These are phyloP conservation scores for Triadica sebifera DNA, from an alignment of 345 rosid genomes.

Conservation along the genomic window DNA sequence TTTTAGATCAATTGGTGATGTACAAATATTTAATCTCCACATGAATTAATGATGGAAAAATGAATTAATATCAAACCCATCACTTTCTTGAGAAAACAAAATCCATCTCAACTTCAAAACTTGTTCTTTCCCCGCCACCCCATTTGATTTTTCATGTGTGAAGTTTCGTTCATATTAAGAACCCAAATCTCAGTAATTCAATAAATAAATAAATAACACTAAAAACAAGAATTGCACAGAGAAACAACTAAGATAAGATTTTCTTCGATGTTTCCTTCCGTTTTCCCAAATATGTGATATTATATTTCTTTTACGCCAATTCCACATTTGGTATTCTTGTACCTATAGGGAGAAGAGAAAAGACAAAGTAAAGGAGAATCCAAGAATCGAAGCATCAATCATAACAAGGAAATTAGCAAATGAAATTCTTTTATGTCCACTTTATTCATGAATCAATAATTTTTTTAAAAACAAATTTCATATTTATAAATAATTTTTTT, in stretches of 20 bases:
- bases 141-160: not conserved
- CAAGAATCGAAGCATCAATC: not conserved
- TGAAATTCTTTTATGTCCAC: too few species aligned
- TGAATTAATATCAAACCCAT: not conserved
- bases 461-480: too few species aligned
- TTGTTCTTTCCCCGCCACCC: not conserved
- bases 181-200: not conserved
- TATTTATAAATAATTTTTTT: too few species aligned
- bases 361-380: constrained; percentile 2
- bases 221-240: not conserved
- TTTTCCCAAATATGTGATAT: too few species aligned
- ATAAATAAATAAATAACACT: too few species aligned
- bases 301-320: too few species aligned
- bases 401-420: too few species aligned
- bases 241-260: not conserved
- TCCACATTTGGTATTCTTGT: too few species aligned
- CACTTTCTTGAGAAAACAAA: not conserved
- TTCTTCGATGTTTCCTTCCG: too few species aligned
- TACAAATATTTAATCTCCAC: too few species aligned
- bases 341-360: not conserved
- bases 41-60: not conserved
- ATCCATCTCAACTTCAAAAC: not conserved
- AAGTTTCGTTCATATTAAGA: not conserved
- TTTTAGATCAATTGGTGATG: too few species aligned
- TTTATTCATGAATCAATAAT: too few species aligned